phyloP scores from a whole-genome alignment of 805 yeast species.

The Lachancea quebecensis region DNA sequence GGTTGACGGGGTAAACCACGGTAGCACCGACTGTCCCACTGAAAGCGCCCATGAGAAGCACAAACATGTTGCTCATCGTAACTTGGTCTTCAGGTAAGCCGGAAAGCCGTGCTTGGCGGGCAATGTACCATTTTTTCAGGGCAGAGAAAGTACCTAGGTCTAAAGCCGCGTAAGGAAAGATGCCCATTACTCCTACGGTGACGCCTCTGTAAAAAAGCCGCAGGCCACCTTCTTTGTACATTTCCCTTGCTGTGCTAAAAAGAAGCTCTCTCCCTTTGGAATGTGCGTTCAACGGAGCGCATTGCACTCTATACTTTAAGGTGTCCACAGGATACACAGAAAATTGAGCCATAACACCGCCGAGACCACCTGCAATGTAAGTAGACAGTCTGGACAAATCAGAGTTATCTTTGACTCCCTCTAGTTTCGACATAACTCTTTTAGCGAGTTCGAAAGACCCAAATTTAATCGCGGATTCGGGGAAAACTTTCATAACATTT shows the following conservation, averaged over 20 bases:
- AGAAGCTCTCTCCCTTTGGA: conserved; percentile 57
- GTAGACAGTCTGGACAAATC: conserved; percentile 72
- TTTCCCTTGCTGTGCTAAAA: conserved; percentile 60
- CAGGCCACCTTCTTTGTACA: conserved; percentile 75
- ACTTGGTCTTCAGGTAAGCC: conserved; percentile 59
- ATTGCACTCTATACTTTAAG: conserved; percentile 84
- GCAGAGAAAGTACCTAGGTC: conserved; percentile 91
- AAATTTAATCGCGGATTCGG: conserved; percentile 95
- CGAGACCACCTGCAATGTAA: conserved; percentile 90
- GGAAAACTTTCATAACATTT: conserved; percentile 88
- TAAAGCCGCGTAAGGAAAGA: conserved; percentile 94
- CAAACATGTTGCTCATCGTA: conserved; percentile 67
- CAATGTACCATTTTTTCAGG: conserved; percentile 68
- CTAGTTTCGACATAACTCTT: conserved; percentile 60
- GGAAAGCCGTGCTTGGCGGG: conserved; percentile 49
- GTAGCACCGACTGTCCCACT: conserved; percentile 96
- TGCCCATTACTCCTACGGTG: conserved; percentile 86
- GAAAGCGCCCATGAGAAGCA: conserved; percentile 86
- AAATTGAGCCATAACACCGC: conserved; percentile 90
- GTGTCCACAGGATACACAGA: conserved; percentile 95
- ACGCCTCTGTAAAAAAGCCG: conserved; percentile 80
- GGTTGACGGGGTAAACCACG: conserved; percentile 86
- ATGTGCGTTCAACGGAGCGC: conserved; percentile 69
- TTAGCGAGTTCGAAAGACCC: conserved; percentile 91
- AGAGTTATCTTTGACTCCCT: conserved; percentile 65